Base-by-base conservation (phyloP, 2,329 filamentous ascomycete genomes). In the Aspergillus sp. region DNA sequence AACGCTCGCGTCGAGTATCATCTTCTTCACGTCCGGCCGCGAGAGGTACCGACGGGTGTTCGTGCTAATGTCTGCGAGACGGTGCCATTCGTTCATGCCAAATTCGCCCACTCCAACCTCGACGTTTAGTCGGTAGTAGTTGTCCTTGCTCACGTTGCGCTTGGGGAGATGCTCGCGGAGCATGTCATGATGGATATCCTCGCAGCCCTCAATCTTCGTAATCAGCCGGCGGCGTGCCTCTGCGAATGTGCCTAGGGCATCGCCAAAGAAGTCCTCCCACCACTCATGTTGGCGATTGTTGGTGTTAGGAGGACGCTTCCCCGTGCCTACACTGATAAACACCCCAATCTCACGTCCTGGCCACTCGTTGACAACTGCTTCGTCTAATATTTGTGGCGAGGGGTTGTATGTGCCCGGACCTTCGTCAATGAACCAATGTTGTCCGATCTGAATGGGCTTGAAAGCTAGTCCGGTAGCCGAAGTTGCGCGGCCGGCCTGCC, bases 81-180 rank as follows among this genome's bases (percentile, higher is more conserved):
- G 86, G 67, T 91, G 85, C 95, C 95, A 99, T 72, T 98, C 95
- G 71, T 98, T 99, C 92, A 99, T 98, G 51, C 90, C 93, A 72
- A 97, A 98, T 70, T 98, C 95, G 53, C 93, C 93, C 3, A 98
- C 93, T 1, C 93, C 95, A 15, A 96, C 88, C 70, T 98, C 93
- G 41, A 98, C 95, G 63, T 99, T 99, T n/a, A 98, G 80, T 7
- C 95, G 89, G 73, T 92, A 96, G 78, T 99, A 99, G 72, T 96
- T 91, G 57, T 97, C 93, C 51, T 85, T 84, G 66, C 89, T 93
- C 58, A 98, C 90, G 24, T 89, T 86, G 34, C 92, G 86, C 71
- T 87, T 89, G 6, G 84, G 77, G 20, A 98, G 80, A 64, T 93
- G 85, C 48, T 96, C 89, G 57, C 85, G 86, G 57, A 89, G 77